Conservation (phyloP, 2,329 filamentous ascomycete genomes). For the Didymella arachidicola region DNA sequence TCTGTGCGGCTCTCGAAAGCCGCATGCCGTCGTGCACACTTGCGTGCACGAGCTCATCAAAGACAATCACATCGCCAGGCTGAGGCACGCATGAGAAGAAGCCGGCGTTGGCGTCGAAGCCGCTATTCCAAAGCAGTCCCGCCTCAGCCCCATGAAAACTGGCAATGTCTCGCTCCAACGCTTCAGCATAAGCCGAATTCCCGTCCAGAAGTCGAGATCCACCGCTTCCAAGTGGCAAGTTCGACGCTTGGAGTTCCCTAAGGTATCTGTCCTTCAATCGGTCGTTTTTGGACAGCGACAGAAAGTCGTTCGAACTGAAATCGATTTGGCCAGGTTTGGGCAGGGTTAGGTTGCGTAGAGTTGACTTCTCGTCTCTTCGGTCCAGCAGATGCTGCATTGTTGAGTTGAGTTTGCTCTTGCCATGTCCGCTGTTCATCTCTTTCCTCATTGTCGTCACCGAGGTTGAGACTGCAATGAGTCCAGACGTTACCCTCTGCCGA, state of each 20-base stretch:
- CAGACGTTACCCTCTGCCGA: conserved; percentile 12
- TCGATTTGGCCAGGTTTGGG: conserved; percentile 55
- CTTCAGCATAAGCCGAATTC: conserved; percentile 67
- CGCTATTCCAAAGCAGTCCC: conserved; percentile 67
- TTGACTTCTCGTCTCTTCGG: conserved; percentile 49
- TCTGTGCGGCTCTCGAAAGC: conserved; percentile 62
- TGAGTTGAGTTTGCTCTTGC: conserved; percentile 29
- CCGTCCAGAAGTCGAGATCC: conserved; percentile 72
- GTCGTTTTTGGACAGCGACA: conserved; percentile 62
- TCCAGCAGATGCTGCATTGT: conserved; percentile 45
- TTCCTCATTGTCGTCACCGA: conserved; percentile 4
- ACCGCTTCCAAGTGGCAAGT: conserved; percentile 61
- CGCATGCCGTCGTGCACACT: conserved; percentile 79
- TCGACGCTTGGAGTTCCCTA: conserved; percentile 51
- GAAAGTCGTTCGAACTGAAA: conserved; percentile 72
- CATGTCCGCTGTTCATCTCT: conserved; percentile 21
- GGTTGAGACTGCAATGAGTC: conserved; percentile 3
- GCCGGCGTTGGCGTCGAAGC: conserved; percentile 60
- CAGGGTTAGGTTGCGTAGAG: conserved; percentile 43
- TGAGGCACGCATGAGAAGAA: conserved; percentile 60
- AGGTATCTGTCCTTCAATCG: conserved; percentile 60
- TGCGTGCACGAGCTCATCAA: conserved; percentile 77
- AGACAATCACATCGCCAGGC: conserved; percentile 63
- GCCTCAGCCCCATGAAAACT: conserved; percentile 65
- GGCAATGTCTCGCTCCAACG: conserved; percentile 66